A percentile compares a stretch with the other conserved stretches of the same genome.
Conservation (phyloP, 345 rosid genomes). For the Hevea brasiliensis region DNA sequence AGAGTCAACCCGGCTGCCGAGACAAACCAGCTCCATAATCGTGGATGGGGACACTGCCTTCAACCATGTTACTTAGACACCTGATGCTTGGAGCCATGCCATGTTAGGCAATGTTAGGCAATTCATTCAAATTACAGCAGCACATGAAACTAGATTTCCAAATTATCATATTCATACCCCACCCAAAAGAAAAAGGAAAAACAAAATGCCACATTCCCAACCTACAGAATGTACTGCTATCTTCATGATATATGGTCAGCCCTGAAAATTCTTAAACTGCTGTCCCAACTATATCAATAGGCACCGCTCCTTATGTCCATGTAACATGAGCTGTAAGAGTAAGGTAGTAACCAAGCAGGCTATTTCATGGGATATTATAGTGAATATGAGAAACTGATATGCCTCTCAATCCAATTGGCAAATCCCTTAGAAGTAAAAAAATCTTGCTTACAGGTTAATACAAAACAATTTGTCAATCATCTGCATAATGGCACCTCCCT, state of each 20-base stretch:
- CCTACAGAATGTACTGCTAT: conserved; percentile 9
- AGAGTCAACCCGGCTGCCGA: conserved; percentile 94
- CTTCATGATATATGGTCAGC: conserved; percentile 6
- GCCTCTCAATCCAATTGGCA: conserved; percentile 38
- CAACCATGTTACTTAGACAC: conserved; percentile 56
- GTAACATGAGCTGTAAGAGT: conserved; percentile 41
- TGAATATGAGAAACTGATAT: conserved; percentile 27
- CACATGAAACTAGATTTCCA: conserved; percentile 19
- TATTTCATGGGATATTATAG: conserved; percentile 25
- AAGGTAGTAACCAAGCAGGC: conserved; percentile 18
- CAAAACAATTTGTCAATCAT: conserved; percentile 13
- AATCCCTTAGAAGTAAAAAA: conserved; percentile 22
- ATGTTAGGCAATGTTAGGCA: conserved; percentile 34
- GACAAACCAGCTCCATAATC: conserved; percentile 76
- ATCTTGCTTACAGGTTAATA: conserved; percentile 21
- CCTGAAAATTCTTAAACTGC: conserved; percentile 10
- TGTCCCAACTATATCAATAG: conserved; percentile 14
- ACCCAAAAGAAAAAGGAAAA: background rate
- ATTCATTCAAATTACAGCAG: conserved; percentile 24
- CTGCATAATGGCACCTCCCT: conserved; percentile 26
- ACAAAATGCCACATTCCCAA: conserved; percentile 7
- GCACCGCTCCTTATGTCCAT: conserved; percentile 38
- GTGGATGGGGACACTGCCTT: conserved; percentile 61
- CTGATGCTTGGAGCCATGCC: conserved; percentile 32
- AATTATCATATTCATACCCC: background rate